Evolutionary conservation across 768 basidiomycete species (phyloP).

Genomic region (Lactarius hatsudake): DNA sequence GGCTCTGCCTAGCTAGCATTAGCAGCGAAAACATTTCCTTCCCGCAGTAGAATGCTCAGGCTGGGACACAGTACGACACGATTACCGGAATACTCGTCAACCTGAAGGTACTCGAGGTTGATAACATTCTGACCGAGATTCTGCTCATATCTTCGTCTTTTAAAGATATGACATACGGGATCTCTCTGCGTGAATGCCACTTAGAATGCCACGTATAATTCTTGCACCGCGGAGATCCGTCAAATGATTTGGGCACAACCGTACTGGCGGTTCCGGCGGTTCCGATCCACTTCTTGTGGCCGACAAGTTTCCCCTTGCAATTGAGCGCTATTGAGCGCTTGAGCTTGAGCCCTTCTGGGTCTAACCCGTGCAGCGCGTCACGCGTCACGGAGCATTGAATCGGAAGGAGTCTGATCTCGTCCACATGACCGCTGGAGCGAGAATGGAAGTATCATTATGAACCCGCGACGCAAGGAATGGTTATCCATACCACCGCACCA

Average conservation of each 20-base stretch:
- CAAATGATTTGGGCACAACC: conserved; percentile 12
- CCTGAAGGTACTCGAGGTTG: too few relatives aligned
- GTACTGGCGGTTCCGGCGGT: conserved; percentile 67
- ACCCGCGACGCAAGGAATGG: neutral
- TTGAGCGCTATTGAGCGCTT: conserved; percentile 42
- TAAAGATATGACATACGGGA: conserved; percentile 62
- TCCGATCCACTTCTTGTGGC: conserved; percentile 74
- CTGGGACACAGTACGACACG: too few relatives aligned
- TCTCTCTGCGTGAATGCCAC: conserved; percentile 76
- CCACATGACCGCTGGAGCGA: neutral
- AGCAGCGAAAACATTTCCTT: too few relatives aligned
- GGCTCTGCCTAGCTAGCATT: too few relatives aligned
- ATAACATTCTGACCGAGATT: too few relatives aligned
- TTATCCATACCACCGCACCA: neutral
- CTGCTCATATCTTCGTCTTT: neutral
- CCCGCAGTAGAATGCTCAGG: too few relatives aligned
- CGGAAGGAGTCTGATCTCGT: neutral
- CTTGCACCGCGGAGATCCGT: conserved; percentile 37
- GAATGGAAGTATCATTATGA: neutral
- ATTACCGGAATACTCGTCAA: too few relatives aligned
- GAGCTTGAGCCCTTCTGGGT: conserved; percentile 30
- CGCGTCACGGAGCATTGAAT: neutral
- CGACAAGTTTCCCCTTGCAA: conserved; percentile 43
- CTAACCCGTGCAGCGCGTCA: neutral
- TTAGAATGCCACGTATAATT: conserved; percentile 76